These are phyloP conservation scores for Macadamia integrifolia DNA, from an alignment of 164 flowering plant species.

Conservation along the genomic window DNA sequence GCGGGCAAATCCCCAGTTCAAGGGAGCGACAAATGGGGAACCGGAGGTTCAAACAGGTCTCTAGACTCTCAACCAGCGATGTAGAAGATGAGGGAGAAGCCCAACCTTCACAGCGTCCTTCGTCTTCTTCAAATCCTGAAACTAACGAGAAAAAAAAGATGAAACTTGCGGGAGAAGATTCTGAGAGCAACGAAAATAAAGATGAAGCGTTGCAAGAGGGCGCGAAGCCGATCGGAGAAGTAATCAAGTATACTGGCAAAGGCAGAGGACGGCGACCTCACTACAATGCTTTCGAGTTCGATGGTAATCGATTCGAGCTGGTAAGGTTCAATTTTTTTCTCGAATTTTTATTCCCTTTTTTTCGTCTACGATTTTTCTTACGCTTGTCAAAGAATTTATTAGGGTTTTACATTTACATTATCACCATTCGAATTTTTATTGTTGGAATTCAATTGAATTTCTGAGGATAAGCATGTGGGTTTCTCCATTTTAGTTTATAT, in stretches of 20 bases:
- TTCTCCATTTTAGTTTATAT: too few species aligned
- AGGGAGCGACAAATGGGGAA: slow-evolving; percentile 31
- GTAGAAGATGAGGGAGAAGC: slow-evolving; percentile 51
- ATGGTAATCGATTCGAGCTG: slow-evolving; percentile 53
- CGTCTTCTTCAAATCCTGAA: slow-evolving; percentile 9
- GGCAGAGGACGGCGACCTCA: slow-evolving; percentile 48
- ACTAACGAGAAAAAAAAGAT: slow-evolving; percentile 6
- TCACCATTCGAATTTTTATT: too few species aligned
- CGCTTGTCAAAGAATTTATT: too few species aligned
- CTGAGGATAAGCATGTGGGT: too few species aligned
- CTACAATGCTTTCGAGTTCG: slow-evolving; percentile 59
- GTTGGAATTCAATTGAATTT: too few species aligned
- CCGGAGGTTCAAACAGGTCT: slow-evolving; percentile 42
- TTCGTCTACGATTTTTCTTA: too few species aligned
- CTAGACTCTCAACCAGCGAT: slow-evolving; percentile 38
- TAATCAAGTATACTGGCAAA: slow-evolving; percentile 49
- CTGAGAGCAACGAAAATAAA: slow-evolving; percentile 14
- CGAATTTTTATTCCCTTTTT: not conserved
- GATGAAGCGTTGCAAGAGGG: slow-evolving; percentile 36
- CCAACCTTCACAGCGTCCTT: slow-evolving; percentile 4
- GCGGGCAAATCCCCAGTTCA: too few species aligned
- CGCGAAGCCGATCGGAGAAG: slow-evolving; percentile 69
- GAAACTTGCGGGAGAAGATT: slow-evolving; percentile 8
- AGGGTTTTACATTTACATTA: too few species aligned
- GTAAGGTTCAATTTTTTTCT: slow-evolving; percentile 27